phyloP scores from a whole-genome alignment of 352 stramenopile species.

The Globisporangium apiculatum region DNA sequence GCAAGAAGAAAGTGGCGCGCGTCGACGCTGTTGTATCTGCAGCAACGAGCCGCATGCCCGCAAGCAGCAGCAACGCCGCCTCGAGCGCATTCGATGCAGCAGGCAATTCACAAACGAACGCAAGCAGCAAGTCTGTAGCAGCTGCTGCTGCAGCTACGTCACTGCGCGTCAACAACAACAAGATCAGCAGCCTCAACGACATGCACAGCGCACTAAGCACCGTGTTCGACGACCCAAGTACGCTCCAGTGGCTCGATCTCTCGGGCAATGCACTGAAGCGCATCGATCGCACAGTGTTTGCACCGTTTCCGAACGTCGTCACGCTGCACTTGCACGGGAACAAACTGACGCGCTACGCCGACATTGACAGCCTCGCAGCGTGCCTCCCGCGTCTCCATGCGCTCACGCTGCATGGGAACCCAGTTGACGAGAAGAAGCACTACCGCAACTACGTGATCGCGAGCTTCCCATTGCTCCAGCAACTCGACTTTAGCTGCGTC shows the following conservation, averaged over 20 bases:
- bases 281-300: constrained; percentile 32
- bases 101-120: background rate
- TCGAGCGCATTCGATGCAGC: background rate
- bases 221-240: constrained; percentile 40
- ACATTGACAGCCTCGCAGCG: constrained; percentile 44
- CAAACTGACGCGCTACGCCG: constrained; percentile 43
- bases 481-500: constrained; percentile 75
- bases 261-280: constrained; percentile 39
- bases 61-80: background rate
- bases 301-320: constrained; percentile 39
- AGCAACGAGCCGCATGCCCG: background rate
- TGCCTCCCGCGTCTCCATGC: constrained; percentile 48
- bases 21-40: constrained; percentile 1
- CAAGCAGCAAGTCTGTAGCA: background rate
- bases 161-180: constrained; percentile 65
- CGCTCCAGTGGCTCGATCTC: constrained; percentile 61
- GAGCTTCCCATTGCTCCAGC: constrained; percentile 47
- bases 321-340: constrained; percentile 79
- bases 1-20: constrained; percentile 24
- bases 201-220: constrained; percentile 38
- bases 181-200: constrained; percentile 36
- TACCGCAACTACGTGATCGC: constrained; percentile 81
- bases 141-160: constrained; percentile 19
- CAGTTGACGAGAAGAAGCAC: constrained; percentile 82
- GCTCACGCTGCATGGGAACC: constrained; percentile 77